phyloP scores from a whole-genome alignment of 352 stramenopile genomes.

The Phytophthora fragariaefolia region DNA sequence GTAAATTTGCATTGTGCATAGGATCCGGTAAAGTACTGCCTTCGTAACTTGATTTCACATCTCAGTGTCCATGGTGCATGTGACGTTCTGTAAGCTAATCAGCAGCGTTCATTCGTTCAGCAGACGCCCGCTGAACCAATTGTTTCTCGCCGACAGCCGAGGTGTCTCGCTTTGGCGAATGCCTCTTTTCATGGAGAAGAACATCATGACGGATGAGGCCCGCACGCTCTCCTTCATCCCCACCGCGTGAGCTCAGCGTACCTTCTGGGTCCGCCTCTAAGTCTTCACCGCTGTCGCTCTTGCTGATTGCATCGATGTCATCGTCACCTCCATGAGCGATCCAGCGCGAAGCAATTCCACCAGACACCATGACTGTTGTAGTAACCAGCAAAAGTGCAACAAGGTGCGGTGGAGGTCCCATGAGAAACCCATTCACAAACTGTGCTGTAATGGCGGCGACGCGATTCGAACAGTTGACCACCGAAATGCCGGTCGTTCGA shows the following conservation, averaged over 20 bases:
- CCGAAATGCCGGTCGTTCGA: conserved; percentile 88
- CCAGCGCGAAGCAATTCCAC: conserved; percentile 53
- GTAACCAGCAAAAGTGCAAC: conserved; percentile 81
- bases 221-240: conserved; percentile 30
- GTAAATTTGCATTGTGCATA: not conserved
- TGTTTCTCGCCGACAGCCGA: conserved; percentile 18
- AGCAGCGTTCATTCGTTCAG: conserved; percentile 14
- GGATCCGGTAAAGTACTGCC: not conserved
- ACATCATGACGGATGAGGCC: conserved; percentile 40
- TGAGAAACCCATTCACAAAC: conserved; percentile 91
- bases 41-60: not conserved
- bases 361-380: conserved; percentile 73
- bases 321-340: conserved; percentile 48
- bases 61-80: not conserved
- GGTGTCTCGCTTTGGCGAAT: conserved; percentile 18
- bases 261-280: conserved; percentile 17
- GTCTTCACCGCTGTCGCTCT: conserved; percentile 28
- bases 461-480: conserved; percentile 89
- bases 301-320: conserved; percentile 30
- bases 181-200: conserved; percentile 33
- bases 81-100: conserved; percentile 6
- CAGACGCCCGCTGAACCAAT: conserved; percentile 20
- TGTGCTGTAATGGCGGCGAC: conserved; percentile 92
- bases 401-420: conserved; percentile 78
- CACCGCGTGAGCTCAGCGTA: conserved; percentile 8